Percentiles rank a stretch among this genome's conserved stretches.
These are phyloP conservation scores for Lachnellula subtilissima DNA, from an alignment of 2,329 filamentous ascomycete species.

Conservation along the genomic window DNA sequence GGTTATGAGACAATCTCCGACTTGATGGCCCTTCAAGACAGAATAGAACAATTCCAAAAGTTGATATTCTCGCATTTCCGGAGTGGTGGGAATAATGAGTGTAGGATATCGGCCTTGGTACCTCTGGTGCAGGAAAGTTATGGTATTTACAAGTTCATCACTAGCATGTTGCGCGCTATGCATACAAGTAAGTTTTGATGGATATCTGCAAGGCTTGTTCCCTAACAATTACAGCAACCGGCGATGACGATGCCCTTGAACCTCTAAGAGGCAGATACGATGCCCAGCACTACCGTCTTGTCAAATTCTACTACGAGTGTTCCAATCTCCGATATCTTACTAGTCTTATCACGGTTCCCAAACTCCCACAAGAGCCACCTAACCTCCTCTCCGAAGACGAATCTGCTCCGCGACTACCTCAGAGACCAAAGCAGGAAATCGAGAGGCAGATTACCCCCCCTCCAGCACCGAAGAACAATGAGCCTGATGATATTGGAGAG, in stretches of 20 bases:
- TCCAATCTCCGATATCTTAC: constrained; percentile 96
- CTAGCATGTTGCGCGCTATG: constrained; percentile 98
- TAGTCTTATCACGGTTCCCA: constrained; percentile 91
- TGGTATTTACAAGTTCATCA: constrained; percentile 99
- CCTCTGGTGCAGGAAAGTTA: constrained; percentile 96
- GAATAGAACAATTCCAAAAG: constrained; percentile 98
- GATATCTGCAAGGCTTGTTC: neutral
- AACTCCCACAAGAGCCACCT: constrained; percentile 88
- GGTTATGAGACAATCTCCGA: constrained; percentile 96
- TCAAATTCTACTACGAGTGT: constrained; percentile 99
- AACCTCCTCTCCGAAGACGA: constrained; percentile 84
- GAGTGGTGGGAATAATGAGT: constrained; percentile 88
- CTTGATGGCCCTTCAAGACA: constrained; percentile 93
- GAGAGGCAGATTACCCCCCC: constrained; percentile 66
- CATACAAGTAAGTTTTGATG: constrained; percentile 70
- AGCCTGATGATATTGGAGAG: constrained; percentile 92
- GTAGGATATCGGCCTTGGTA: constrained; percentile 88
- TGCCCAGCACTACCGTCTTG: constrained; percentile 90
- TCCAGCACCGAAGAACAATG: constrained; percentile 62
- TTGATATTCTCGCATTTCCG: constrained; percentile 97
- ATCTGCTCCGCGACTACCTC: constrained; percentile 74
- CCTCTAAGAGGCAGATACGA: constrained; percentile 86
- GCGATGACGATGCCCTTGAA: constrained; percentile 87
- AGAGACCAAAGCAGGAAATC: constrained; percentile 71
- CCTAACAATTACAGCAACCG: constrained; percentile 57